Evolutionary conservation across 2,329 filamentous ascomycete genomes (phyloP), one percentile per base, ranked within the genome.

Genomic region (Xylaria sp.): DNA sequence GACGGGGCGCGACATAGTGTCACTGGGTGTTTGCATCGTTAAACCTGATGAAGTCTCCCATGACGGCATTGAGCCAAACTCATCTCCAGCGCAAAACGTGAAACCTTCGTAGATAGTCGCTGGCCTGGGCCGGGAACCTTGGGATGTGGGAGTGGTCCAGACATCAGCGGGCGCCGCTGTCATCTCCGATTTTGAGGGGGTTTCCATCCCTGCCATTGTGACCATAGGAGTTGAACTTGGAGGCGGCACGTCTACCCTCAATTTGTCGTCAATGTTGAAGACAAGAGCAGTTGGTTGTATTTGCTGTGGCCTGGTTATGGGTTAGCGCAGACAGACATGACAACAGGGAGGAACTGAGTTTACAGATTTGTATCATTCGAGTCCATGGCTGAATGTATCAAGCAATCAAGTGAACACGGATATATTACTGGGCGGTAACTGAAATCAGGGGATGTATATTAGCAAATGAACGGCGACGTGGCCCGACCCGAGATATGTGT

Each of bases 31-130:
- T 70, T 86, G 84, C 75, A 88, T 80, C 10, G 85, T 83, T 72
- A 89, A 78, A 4, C 82, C 83, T 46, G 86, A 76, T 15, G 76
- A 85, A 28, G 87, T 82, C 74, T 89, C 88, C 88, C 88, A 90
- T 2, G 86, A 83, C 18, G 86, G 82, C 55, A 89, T 77, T 4
- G 83, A 81, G 55, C 82, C 82, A 71, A 84, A 88, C 54, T 86
- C 84, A 70, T 88, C 86, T 43, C 83, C 82, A 70, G 87, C 80
- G 75, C 85, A 88, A 79, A 87, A 90, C 20, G 86, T 86, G 75
- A 90, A 89, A 61, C 85, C 86, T 75, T 89, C 88, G 73, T 90
- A 87, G 66, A 89, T 89, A 48, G 87, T 88, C 52, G 85, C 86
- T 64, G 88, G 87, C 48, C 87, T 84, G 56, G 85, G 85, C 70